A percentile compares a stretch with the other conserved stretches of the same genome.
Conservation (phyloP, 352 stramenopile genomes). For the Phytophthora foliorum region DNA sequence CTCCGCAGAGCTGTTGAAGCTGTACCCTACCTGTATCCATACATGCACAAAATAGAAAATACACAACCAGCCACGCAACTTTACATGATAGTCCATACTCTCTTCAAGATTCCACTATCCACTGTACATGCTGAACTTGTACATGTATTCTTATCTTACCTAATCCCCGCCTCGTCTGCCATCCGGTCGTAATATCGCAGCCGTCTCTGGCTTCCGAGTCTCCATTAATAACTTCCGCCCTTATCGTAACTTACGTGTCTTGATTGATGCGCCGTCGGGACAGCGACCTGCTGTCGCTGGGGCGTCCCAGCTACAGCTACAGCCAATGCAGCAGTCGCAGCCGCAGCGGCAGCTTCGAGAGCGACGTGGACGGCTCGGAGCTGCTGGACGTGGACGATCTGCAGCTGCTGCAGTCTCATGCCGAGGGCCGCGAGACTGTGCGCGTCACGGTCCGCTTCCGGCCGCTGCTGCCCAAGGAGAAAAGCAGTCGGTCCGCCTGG, state of each 20-base stretch:
- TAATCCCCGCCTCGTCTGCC: not conserved
- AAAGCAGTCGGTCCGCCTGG: constrained; percentile 40
- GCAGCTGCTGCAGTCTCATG: constrained; percentile 31
- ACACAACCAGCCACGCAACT: not conserved
- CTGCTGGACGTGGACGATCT: constrained; percentile 48
- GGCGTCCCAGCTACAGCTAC: constrained; percentile 41
- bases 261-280: constrained; percentile 41
- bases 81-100: not conserved
- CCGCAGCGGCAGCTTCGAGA: constrained; percentile 46
- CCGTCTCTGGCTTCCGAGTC: constrained; percentile 13
- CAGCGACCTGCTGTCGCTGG: constrained; percentile 34
- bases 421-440: constrained; percentile 40
- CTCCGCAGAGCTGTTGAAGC: constrained; percentile 19
- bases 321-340: constrained; percentile 47
- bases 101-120: not conserved
- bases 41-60: not conserved
- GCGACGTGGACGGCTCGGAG: constrained; percentile 42
- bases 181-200: constrained; percentile 15
- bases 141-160: not conserved
- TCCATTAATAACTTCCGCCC: constrained; percentile 23
- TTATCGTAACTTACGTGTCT: not conserved
- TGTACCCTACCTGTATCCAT: constrained; percentile 8
- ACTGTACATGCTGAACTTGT: too few species aligned
- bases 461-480: constrained; percentile 44
- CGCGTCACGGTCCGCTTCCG: constrained; percentile 54